A percentile compares a stretch with the other conserved stretches of the same genome.
phyloP scores from a whole-genome alignment of 2,329 filamentous ascomycete genomes.

The Fusarium kyushuense region DNA sequence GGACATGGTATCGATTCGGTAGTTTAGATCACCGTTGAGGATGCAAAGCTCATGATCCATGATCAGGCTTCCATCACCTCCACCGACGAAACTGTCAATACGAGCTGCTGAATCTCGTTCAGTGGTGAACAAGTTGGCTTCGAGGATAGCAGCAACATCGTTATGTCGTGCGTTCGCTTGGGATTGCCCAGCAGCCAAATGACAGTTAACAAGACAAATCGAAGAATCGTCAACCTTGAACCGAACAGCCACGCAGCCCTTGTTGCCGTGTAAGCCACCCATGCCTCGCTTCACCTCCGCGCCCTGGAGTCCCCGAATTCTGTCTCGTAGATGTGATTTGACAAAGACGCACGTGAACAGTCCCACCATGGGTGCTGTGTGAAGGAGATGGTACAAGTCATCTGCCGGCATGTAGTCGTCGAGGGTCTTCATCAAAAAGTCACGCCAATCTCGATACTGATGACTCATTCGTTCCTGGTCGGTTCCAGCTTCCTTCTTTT shows the following conservation, averaged over 20 bases:
- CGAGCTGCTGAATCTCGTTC: constrained; percentile 76
- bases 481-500: constrained; percentile 83
- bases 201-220: constrained; percentile 96
- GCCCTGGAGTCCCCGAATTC: constrained; percentile 81
- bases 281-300: constrained; percentile 95
- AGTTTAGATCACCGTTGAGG: constrained; percentile 95
- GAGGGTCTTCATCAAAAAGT: constrained; percentile 84
- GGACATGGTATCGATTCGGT: constrained; percentile 97
- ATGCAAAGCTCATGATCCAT: constrained; percentile 98
- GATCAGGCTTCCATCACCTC: constrained; percentile 95
- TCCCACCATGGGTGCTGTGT: constrained; percentile 88
- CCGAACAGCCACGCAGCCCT: constrained; percentile 91
- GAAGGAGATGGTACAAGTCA: constrained; percentile 85
- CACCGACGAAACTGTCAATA: constrained; percentile 84
- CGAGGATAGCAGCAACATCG: constrained; percentile 90
- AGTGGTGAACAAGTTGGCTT: constrained; percentile 78
- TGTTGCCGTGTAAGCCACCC: constrained; percentile 95
- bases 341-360: constrained; percentile 97
- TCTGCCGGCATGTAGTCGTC: constrained; percentile 85
- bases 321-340: constrained; percentile 79
- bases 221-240: constrained; percentile 95
- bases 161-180: constrained; percentile 93
- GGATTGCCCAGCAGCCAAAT: constrained; percentile 92
- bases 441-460: constrained; percentile 96
- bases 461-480: constrained; percentile 95